Evolutionary conservation across 169 alveolate species (phyloP).

Genomic region (Cryptosporidium sp.): DNA sequence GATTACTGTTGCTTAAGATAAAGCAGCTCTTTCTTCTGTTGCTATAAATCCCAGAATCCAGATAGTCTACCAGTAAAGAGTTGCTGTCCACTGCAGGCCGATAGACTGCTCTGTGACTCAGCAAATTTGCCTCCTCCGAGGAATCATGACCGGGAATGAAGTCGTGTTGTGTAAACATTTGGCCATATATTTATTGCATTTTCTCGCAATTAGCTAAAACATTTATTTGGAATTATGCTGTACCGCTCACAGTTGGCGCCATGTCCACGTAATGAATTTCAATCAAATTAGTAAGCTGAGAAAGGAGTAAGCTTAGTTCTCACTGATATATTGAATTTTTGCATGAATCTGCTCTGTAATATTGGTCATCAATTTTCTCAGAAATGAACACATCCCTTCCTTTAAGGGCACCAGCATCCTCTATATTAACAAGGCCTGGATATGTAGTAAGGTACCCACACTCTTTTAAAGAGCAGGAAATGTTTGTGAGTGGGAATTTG

Average conservation of each 20-base stretch:
- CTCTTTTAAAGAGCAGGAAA: slow-evolving; percentile 11
- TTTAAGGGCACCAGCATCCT: slow-evolving; percentile 51
- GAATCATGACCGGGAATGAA: slow-evolving; percentile 75
- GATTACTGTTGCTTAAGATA: slow-evolving; percentile 16
- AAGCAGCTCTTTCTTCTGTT: slow-evolving; percentile 50
- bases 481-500: not conserved
- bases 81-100: slow-evolving; percentile 72
- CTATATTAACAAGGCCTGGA: slow-evolving; percentile 28
- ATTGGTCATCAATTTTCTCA: not conserved
- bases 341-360: not conserved
- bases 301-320: slow-evolving; percentile 1
- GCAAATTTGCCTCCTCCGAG: slow-evolving; percentile 61
- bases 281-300: not conserved
- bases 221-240: not conserved
- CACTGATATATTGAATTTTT: not conserved
- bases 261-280: slow-evolving; percentile 55
- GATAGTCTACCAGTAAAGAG: slow-evolving; percentile 59
- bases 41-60: slow-evolving; percentile 53
- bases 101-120: slow-evolving; percentile 70
- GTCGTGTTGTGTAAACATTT: slow-evolving; percentile 74
- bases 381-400: slow-evolving; percentile 25
- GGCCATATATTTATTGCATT: not conserved
- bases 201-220: not conserved
- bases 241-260: slow-evolving; percentile 62
- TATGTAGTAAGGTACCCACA: slow-evolving; percentile 22